Evolutionary conservation across 805 yeast species (phyloP).

Genomic region (Candida jianshihensis): DNA sequence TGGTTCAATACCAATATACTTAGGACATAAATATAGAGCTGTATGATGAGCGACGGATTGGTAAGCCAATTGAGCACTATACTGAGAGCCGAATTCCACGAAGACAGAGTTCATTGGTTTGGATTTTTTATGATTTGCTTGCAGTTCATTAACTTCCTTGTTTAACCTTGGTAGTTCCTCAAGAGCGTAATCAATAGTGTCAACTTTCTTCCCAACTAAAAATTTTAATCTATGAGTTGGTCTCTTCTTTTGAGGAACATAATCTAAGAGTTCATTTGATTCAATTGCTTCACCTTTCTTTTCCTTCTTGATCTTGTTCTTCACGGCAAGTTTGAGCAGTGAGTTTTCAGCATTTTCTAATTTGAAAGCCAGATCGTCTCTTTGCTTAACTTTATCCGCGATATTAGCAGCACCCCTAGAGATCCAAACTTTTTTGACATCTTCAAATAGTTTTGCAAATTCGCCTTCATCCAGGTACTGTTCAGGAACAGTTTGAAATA

Average conservation of each 20-base stretch:
- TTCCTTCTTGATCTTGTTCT: conserved; percentile 54
- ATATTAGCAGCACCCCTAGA: conserved; percentile 57
- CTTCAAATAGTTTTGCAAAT: conserved; percentile 68
- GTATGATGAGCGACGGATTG: conserved; percentile 59
- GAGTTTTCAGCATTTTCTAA: conserved; percentile 63
- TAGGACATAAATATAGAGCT: conserved; percentile 57
- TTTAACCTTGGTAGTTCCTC: conserved; percentile 53
- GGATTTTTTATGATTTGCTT: conserved; percentile 37
- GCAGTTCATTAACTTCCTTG: conserved; percentile 49
- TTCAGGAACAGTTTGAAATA: conserved; percentile 80
- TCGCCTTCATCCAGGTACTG: conserved; percentile 65
- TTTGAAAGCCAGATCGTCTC: conserved; percentile 51
- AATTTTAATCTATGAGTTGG: conserved; percentile 46
- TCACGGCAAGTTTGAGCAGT: conserved; percentile 55
- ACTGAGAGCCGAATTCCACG: conserved; percentile 73
- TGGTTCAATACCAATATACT: conserved; percentile 57
- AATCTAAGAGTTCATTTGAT: conserved; percentile 41
- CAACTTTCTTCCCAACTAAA: conserved; percentile 52
- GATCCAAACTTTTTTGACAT: conserved; percentile 77
- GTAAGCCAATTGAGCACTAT: conserved; percentile 64
- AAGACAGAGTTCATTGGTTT: conserved; percentile 74
- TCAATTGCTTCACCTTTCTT: conserved; percentile 53
- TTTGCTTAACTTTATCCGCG: conserved; percentile 45
- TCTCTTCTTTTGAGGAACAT: conserved; percentile 60
- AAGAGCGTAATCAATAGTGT: conserved; percentile 50